Base-by-base conservation (phyloP, 2,329 filamentous ascomycete genomes). In the Arthrobotrys musiformis region DNA sequence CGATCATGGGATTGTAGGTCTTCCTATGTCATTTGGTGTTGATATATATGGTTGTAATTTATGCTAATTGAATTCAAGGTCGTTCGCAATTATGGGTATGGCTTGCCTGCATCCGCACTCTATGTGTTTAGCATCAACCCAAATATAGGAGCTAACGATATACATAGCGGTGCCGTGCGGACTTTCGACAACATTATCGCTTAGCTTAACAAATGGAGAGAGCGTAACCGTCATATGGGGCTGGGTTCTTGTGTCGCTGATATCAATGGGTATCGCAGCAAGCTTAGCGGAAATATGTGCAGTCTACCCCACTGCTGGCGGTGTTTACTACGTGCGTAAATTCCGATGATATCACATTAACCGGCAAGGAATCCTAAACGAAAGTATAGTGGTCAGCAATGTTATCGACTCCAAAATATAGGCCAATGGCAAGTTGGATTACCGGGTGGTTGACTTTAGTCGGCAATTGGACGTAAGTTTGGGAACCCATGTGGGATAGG, bases 391-490 rank as follows among this genome's bases (percentile, higher is more conserved):
- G 86, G 79, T 90, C 87, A 67, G 90, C 90, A 1, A 90, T 92
- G 88, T 85, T 92, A 22, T 86, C 87, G 0, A 90, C 89, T 0
- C 86, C 85, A 42, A 85, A 89, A 81, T 92, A 88, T 85, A 89
- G 90, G 3, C 90, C 90, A 1, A 86, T 92, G 64, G 88, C 90
- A 56, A 89, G 87, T 8, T 92, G 90, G 85, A 88, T 91, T 28
- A 90, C 90, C 4, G 90, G 90, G 13, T 92, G 91, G 90, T 82
- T 91, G 67, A 91, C 90, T 0, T 85, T 92, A 0, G 90, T 92
- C 1, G 91, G 91, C 0, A 92, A 92, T 82, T 92, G 90, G 90
- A 92, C 90, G 64, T 79, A 11, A 63, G 77, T 77, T 52, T 9
- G 0, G 87, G 89, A 28, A n/a, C 28, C 19, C 30, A 17, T 42